Base-by-base conservation (phyloP, 2,329 filamentous ascomycete genomes). In the Verticillium albo-atrum region DNA sequence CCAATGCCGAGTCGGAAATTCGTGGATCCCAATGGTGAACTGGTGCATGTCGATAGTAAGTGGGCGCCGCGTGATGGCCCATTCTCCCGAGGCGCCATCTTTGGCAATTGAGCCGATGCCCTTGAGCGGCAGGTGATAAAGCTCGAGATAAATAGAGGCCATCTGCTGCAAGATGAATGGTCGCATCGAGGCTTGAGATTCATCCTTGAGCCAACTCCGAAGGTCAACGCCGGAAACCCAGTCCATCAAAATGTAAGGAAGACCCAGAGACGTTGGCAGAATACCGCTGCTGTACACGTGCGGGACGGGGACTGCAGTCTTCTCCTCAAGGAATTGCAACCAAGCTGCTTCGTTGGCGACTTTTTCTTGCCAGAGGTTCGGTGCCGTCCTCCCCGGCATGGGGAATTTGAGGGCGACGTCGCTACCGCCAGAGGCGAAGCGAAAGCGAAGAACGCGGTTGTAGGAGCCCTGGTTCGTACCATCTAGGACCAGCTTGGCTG, bases 31-130 rank as follows among this genome's bases (percentile, higher is more conserved):
- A 30, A 5, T 70, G 0, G 63, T 69, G 53, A 74, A 56, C 60
- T 75, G 71, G 59, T 77, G 76, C 71, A 77, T 76, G 37, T 74
- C 72, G 55, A 72, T 73, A 15, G 72, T 76, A 17, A 77, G 63
- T 6, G 74, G 74, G 58, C 72, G 62, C 58, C 61, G 55, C 26
- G 66, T 65, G 55, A 74, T 72, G n/a, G 63, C 60, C 71, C 69
- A 78, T 14, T 56, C 56, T 17, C 28, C 6, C 15, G 37, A 47
- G 17, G 37, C 37, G 6, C 17, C 37, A 30, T 67, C 62, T 55
- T 64, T 61, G 4, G 71, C 72, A 54, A 77, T 73, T 23, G 73
- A 70, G 6, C 73, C 72, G 32, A 76, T 74, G 5, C 55, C 32
- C 20, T 63, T n/a, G 60, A 77, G 73, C 1, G 54, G 26, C 27